Conservation (phyloP, 176 grass and related monocot genomes). For the Oryza meyeriana region DNA sequence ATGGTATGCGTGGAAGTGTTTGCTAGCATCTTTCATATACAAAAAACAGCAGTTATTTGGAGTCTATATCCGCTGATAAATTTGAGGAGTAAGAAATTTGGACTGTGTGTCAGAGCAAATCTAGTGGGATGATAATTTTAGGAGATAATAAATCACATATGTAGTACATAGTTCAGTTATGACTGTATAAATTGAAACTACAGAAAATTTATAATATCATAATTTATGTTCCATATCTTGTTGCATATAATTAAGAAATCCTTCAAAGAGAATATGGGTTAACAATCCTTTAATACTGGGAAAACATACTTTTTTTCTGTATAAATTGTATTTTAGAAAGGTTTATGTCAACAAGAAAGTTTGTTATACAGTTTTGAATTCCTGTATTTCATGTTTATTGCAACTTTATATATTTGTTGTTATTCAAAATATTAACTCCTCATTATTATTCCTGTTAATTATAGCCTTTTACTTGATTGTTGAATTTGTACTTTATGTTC, state of each 20-base stretch:
- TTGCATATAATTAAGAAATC: background rate
- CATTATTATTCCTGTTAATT: background rate
- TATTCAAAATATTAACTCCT: background rate
- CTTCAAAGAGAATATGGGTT: background rate
- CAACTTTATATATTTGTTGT: background rate
- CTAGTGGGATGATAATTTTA: background rate
- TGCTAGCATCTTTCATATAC: background rate
- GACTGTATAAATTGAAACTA: background rate
- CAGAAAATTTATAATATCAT: background rate
- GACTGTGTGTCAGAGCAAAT: background rate
- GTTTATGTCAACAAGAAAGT: background rate
- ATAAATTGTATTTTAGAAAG: background rate
- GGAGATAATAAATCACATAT: background rate
- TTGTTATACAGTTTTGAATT: background rate
- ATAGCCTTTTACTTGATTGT: background rate
- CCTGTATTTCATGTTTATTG: background rate
- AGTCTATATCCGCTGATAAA: background rate
- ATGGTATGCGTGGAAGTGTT: background rate
- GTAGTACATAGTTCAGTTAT: background rate
- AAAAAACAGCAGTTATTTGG: background rate
- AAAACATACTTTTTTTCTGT: background rate
- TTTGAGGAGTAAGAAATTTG: background rate
- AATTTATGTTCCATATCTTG: background rate
- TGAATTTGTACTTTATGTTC: background rate
- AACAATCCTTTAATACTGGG: background rate